phyloP scores from a whole-genome alignment of 177 flowering plant genomes.

The Vitis hybrid region DNA sequence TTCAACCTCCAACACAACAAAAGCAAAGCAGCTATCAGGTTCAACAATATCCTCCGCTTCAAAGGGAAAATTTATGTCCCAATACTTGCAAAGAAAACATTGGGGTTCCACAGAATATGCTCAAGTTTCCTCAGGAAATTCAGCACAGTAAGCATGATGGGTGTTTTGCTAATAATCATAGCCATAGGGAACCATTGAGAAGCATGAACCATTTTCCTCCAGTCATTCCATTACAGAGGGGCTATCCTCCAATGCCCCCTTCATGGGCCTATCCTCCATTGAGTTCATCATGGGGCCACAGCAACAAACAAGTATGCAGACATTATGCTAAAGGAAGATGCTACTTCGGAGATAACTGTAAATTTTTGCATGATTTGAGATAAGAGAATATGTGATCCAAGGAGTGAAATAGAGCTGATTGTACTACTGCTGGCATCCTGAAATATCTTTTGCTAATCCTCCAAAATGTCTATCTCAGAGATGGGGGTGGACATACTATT shows the following conservation, averaged over 20 bases:
- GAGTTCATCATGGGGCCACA: neutral
- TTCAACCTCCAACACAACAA: neutral
- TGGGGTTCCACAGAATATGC: neutral
- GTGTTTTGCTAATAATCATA: neutral
- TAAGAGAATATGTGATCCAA: neutral
- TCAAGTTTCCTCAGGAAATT: neutral
- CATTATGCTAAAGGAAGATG: conserved; percentile 55
- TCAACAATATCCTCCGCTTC: neutral
- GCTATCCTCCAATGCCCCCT: neutral
- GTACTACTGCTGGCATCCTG: no score
- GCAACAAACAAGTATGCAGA: conserved; percentile 33
- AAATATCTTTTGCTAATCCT: no score
- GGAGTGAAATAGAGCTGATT: no score
- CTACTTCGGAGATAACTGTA: conserved; percentile 62
- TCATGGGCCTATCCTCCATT: no score
- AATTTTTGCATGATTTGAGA: conserved; percentile 44
- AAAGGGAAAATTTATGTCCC: neutral
- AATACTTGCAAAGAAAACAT: neutral
- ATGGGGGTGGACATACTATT: no score
- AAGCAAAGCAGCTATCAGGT: neutral
- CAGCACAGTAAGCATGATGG: no score
- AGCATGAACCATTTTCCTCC: conserved; percentile 17
- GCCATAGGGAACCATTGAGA: conserved; percentile 19
- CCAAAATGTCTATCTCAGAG: no score
- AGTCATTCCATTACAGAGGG: neutral